Conservation (phyloP, 2,329 filamentous ascomycete genomes). For the Fusarium setosum region DNA sequence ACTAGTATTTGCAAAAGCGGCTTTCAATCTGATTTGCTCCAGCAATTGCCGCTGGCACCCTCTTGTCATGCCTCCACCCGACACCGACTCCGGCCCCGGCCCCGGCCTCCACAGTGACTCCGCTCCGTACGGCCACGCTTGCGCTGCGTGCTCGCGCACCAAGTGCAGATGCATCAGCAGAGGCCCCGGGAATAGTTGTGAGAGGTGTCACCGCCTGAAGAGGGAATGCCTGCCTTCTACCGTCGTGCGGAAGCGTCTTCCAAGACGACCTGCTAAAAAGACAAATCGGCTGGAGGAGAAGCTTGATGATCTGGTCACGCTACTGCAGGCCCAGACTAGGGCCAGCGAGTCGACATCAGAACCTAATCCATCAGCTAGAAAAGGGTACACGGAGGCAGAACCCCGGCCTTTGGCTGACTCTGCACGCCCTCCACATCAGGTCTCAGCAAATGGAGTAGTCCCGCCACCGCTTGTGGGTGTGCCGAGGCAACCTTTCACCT, state of each 20-base stretch:
- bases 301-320: slow-evolving; percentile 40
- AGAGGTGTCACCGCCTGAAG: slow-evolving; percentile 54
- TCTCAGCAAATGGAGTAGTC: too few species aligned
- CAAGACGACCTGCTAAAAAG: slow-evolving; percentile 31
- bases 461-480: too few species aligned
- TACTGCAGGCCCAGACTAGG: slow-evolving; percentile 41
- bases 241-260: slow-evolving; percentile 45
- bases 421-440: too few species aligned
- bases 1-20: too few species aligned
- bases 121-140: slow-evolving; percentile 54
- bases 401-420: too few species aligned
- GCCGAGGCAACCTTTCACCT: too few species aligned
- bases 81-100: slow-evolving; percentile 5
- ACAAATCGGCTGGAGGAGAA: slow-evolving; percentile 42
- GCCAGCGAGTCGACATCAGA: not conserved
- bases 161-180: slow-evolving; percentile 56
- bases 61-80: slow-evolving; percentile 6
- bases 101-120: too few species aligned
- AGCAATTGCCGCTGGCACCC: not conserved
- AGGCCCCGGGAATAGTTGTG: slow-evolving; percentile 42
- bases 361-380: too few species aligned
- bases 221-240: slow-evolving; percentile 53
- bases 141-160: slow-evolving; percentile 54
- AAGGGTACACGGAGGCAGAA: too few species aligned
- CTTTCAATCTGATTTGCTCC: too few species aligned